These are phyloP conservation scores for Dothideomycetes sp. DNA, from an alignment of 2,329 filamentous ascomycete species.

Conservation along the genomic window DNA sequence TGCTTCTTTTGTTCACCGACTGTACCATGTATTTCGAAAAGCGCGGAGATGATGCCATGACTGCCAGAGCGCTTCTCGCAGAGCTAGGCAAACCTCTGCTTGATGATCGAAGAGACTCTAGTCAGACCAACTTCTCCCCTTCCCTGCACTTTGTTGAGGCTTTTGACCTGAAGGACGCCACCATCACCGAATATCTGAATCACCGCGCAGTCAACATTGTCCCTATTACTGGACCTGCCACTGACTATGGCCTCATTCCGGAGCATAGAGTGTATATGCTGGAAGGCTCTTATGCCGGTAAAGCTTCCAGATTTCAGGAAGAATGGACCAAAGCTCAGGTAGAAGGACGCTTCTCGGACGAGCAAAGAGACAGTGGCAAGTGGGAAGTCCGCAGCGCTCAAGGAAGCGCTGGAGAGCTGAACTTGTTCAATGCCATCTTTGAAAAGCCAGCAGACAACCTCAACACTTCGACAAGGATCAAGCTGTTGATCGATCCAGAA, in stretches of 20 bases:
- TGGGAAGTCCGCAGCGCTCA: conserved; percentile 69
- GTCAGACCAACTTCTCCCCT: conserved; percentile 40
- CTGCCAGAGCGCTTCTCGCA: conserved; percentile 66
- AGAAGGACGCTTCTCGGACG: conserved; percentile 72
- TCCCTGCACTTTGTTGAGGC: conserved; percentile 56
- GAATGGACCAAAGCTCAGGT: conserved; percentile 79
- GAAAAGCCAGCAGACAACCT: conserved; percentile 59
- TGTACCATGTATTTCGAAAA: conserved; percentile 69
- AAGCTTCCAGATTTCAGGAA: conserved; percentile 65
- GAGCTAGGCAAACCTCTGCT: conserved; percentile 68
- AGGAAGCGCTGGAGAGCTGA: conserved; percentile 45
- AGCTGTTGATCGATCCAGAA: conserved; percentile 57
- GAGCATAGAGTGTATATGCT: conserved; percentile 45
- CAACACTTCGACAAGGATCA: conserved; percentile 56
- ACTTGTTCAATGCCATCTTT: conserved; percentile 55
- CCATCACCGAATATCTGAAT: conserved; percentile 9
- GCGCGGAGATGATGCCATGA: conserved; percentile 47
- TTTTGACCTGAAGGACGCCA: conserved; percentile 7
- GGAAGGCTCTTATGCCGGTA: conserved; percentile 66
- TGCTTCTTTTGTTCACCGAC: conserved; percentile 78
- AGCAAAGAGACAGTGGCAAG: conserved; percentile 67
- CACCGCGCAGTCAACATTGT: conserved; percentile 8
- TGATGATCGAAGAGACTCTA: conserved; percentile 34
- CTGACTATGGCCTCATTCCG: conserved; percentile 3
- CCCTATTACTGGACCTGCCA: neutral